These are phyloP conservation scores for Macrotyloma uniflorum DNA, from an alignment of 306 rosid genomes.

Conservation along the genomic window DNA sequence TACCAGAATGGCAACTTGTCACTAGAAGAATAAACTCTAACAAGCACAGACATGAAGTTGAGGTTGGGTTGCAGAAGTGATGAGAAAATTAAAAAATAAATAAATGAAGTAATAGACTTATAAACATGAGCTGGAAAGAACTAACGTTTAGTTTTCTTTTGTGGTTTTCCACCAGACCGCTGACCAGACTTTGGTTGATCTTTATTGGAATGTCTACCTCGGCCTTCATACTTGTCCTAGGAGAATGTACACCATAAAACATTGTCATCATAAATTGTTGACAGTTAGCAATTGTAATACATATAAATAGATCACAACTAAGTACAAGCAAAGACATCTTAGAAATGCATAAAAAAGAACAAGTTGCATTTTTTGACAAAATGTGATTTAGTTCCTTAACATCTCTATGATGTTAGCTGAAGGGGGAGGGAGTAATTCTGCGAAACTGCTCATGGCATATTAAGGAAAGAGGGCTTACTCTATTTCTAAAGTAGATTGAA, in stretches of 20 bases:
- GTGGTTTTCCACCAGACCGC: conserved; percentile 52
- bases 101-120: background rate
- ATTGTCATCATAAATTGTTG: conserved; percentile 1
- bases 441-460: background rate
- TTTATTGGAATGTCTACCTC: conserved; percentile 45
- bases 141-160: conserved; percentile 66
- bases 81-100: background rate
- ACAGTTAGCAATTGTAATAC: conserved; percentile 6
- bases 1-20: conserved; percentile 5
- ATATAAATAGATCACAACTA: background rate
- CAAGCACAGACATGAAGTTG: background rate
- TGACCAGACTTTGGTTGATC: conserved; percentile 52
- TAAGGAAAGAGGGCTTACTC: background rate
- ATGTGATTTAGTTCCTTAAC: conserved; percentile 15
- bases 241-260: conserved; percentile 26
- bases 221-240: conserved; percentile 44
- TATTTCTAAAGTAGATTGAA: background rate
- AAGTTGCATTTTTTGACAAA: background rate
- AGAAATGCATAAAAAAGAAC: conserved; percentile 6
- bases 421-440: background rate
- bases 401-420: conserved; percentile 2
- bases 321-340: conserved; percentile 16
- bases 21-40: conserved; percentile 2
- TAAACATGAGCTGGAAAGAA: conserved; percentile 14
- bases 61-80: background rate